phyloP scores from a whole-genome alignment of 2,329 filamentous ascomycete species.

The Aspergillaceae sp. region DNA sequence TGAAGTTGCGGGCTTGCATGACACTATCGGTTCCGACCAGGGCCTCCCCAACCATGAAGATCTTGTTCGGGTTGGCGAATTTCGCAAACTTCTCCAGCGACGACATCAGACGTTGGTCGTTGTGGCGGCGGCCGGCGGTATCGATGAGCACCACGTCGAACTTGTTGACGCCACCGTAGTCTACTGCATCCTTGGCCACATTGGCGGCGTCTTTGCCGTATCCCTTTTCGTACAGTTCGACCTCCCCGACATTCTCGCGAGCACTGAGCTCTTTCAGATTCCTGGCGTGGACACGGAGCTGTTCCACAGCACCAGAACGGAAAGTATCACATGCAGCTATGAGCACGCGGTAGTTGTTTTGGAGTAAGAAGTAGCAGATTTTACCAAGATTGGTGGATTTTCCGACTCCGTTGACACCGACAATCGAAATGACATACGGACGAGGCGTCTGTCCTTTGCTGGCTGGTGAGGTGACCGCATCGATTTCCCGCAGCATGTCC shows the following conservation, averaged over 20 bases:
- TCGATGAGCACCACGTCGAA: constrained; percentile 96
- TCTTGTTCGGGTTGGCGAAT: constrained; percentile 92
- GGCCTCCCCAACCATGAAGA: constrained; percentile 91
- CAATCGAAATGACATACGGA: constrained; percentile 95
- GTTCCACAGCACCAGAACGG: constrained; percentile 92
- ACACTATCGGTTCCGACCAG: constrained; percentile 93
- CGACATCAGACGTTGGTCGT: constrained; percentile 92
- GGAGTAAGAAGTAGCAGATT: constrained; percentile 93
- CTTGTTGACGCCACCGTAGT: constrained; percentile 61
- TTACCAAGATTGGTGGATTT: constrained; percentile 98
- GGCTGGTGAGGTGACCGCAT: constrained; percentile 62
- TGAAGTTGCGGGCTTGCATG: constrained; percentile 93
- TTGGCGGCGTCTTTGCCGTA: constrained; percentile 97
- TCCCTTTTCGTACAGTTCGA: constrained; percentile 92
- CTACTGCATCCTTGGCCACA: constrained; percentile 89
- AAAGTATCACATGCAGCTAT: constrained; percentile 96
- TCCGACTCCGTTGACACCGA: constrained; percentile 95
- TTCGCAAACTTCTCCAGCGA: constrained; percentile 96
- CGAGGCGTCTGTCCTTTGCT: constrained; percentile 57
- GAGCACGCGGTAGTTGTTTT: constrained; percentile 93
- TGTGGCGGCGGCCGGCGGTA: constrained; percentile 88
- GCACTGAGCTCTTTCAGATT: constrained; percentile 83
- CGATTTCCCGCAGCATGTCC: constrained; percentile 88
- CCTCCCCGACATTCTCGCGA: constrained; percentile 68
- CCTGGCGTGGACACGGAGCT: constrained; percentile 87